A percentile compares a stretch with the other conserved stretches of the same genome.
Conservation (phyloP, 2,329 filamentous ascomycete species). For the Exophiala bonariae region DNA sequence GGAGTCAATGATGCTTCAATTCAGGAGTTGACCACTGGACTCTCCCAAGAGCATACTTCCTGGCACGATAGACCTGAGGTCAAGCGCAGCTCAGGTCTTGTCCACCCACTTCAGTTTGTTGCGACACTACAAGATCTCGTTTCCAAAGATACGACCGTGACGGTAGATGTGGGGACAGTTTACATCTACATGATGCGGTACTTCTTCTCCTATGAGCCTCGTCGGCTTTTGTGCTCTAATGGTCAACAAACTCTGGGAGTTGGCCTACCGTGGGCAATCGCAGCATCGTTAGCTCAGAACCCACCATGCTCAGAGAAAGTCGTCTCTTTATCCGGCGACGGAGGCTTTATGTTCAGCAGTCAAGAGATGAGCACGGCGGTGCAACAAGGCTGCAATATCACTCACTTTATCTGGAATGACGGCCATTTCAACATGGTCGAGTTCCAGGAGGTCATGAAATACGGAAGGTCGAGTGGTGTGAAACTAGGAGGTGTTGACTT, state of each 20-base stretch:
- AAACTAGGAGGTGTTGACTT: conserved; percentile 50
- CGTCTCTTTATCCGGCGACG: conserved; percentile 47
- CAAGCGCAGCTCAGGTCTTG: conserved; percentile 31
- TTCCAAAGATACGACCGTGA: conserved; percentile 42
- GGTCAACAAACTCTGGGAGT: conserved; percentile 53
- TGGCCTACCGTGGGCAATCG: conserved; percentile 51
- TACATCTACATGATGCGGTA: conserved; percentile 51
- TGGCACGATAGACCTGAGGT: conserved; percentile 34
- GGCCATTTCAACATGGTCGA: conserved; percentile 53
- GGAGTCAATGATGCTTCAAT: conserved; percentile 38
- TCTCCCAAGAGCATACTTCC: conserved; percentile 38
- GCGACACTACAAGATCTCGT: conserved; percentile 43
- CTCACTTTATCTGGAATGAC: conserved; percentile 54
- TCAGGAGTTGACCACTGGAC: conserved; percentile 27
- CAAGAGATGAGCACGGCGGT: conserved; percentile 50
- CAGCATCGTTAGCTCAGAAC: conserved; percentile 44
- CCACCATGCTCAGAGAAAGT: conserved; percentile 47
- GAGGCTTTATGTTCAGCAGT: conserved; percentile 51
- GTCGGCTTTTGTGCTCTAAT: conserved; percentile 48
- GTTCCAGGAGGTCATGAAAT: conserved; percentile 54
- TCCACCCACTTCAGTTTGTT: conserved; percentile 50
- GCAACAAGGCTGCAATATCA: conserved; percentile 49
- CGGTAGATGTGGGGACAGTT: conserved; percentile 49
- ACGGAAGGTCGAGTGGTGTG: conserved; percentile 46
- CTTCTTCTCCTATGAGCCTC: conserved; percentile 35